Evolutionary conservation across 805 yeast genomes (phyloP), one percentile per base, ranked within the genome.

Genomic region (Monosporozyma aerobia): DNA sequence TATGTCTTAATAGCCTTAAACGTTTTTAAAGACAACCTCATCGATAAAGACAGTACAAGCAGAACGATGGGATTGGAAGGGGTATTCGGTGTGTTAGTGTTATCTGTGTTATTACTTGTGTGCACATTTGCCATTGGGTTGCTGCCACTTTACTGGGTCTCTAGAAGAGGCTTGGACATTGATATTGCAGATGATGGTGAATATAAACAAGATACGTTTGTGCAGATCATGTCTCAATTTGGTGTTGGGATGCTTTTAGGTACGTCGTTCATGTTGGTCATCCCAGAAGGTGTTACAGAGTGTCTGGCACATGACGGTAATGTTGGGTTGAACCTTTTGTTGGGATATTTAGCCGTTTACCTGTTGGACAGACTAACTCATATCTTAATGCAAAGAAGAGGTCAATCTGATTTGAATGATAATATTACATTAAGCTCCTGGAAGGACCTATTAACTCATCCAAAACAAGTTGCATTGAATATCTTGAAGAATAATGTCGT

Each of bases 191-290:
- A 40, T 13, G 44, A 40, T 19, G 51, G 44, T 6, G 44, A 40
- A 33, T 32, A 47, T 30, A 48, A 33, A 3, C 43, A 37, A 32
- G 51, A 41, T 4, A 52, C 60, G 4, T 51, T 57, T 30, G 65
- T 77, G 33, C 64, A 68, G 25, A 54, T 63, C 32, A 57, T 76
- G 9, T 76, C 84, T 1, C 71, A 75, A 11, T 71, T 80, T 58
- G 78, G 83, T 53, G 72, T 77, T 55, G 87, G 85, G 1, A 68
- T 81, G 58, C 64, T 81, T 50, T 63, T 80, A 10, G 80, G 85
- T 3, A 77, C 85, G 0, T 74, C 81, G 0, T 67, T 80, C 52
- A 73, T 76, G 52, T 63, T 81, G 19, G 77, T 81, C 10, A 72
- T 81, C 23, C 85, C 85, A 0, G 87, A 81, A 59, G 85, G 85